These are phyloP conservation scores for Multifurca ochricompacta DNA, from an alignment of 768 basidiomycete genomes.

Conservation along the genomic window DNA sequence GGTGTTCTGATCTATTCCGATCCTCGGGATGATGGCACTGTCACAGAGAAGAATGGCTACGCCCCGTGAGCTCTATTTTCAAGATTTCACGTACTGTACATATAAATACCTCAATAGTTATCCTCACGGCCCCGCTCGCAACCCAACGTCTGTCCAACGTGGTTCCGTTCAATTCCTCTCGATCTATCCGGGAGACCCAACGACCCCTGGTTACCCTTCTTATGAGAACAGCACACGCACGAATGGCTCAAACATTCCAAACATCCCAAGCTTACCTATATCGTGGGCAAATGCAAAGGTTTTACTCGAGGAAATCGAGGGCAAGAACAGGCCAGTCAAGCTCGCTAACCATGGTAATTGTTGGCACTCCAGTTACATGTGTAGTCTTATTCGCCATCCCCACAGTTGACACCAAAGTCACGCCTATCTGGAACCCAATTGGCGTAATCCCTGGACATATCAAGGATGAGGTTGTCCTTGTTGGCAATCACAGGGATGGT, in stretches of 20 bases:
- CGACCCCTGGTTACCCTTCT: slow-evolving; percentile 82
- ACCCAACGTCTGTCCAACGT: slow-evolving; percentile 76
- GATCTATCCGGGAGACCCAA: slow-evolving; percentile 60
- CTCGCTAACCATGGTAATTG: slow-evolving; percentile 49
- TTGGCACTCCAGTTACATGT: neutral
- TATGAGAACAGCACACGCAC: slow-evolving; percentile 71
- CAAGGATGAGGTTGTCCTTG: slow-evolving; percentile 74
- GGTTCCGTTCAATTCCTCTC: slow-evolving; percentile 74
- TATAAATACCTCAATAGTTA: slow-evolving; percentile 33
- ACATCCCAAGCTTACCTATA: slow-evolving; percentile 83
- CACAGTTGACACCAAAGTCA: slow-evolving; percentile 67
- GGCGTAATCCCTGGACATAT: slow-evolving; percentile 77
- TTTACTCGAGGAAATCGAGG: slow-evolving; percentile 42
- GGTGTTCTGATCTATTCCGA: slow-evolving; percentile 81
- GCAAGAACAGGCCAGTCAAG: slow-evolving; percentile 38
- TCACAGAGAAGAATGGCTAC: slow-evolving; percentile 71
- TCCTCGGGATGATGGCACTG: slow-evolving; percentile 76
- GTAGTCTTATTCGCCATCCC: neutral
- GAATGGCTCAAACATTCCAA: slow-evolving; percentile 54
- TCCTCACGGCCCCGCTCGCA: slow-evolving; percentile 83
- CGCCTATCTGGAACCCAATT: slow-evolving; percentile 88
- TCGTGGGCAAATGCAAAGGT: slow-evolving; percentile 76
- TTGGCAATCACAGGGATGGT: slow-evolving; percentile 91
- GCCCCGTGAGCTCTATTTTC: slow-evolving; percentile 34
- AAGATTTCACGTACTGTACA: neutral